Conservation (phyloP, 441 rosid species). For the Gossypium gossypioides region DNA sequence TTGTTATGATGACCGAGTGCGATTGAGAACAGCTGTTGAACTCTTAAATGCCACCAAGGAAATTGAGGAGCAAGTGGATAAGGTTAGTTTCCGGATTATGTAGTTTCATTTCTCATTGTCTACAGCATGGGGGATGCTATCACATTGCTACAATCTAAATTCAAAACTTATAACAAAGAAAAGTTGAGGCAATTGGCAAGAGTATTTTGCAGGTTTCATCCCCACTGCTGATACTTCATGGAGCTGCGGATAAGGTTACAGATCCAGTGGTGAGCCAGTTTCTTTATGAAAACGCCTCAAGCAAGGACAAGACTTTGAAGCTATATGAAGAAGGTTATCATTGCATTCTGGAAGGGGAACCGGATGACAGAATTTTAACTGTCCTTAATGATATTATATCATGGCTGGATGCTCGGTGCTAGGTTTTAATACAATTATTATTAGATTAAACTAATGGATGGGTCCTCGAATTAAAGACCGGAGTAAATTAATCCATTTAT, state of each 20-base stretch:
- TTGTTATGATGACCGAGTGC: constrained; percentile 42
- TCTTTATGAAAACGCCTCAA: constrained; percentile 62
- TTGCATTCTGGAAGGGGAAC: constrained; percentile 87
- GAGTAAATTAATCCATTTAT: no score
- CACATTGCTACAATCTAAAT: background rate
- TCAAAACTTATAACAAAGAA: background rate
- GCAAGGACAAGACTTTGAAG: constrained; percentile 74
- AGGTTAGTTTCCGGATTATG: constrained; percentile 30
- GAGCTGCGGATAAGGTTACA: constrained; percentile 80
- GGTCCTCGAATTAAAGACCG: no score
- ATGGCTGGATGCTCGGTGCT: constrained; percentile 60
- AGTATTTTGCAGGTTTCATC: constrained; percentile 48
- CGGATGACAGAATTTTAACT: constrained; percentile 51
- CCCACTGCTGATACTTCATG: constrained; percentile 79
- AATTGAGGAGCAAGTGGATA: constrained; percentile 57
- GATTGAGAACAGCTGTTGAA: constrained; percentile 70
- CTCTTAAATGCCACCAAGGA: constrained; percentile 62
- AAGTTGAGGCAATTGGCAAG: constrained; percentile 1
- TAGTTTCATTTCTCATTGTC: background rate
- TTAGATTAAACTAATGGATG: no score
- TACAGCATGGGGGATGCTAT: background rate
- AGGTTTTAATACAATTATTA: constrained; percentile 14
- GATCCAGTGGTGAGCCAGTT: constrained; percentile 75
- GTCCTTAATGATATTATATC: constrained; percentile 52
- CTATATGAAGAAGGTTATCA: constrained; percentile 78